Evolutionary conservation across 75 land plant species (phyloP).

Genomic region (Pinus albicaulis): DNA sequence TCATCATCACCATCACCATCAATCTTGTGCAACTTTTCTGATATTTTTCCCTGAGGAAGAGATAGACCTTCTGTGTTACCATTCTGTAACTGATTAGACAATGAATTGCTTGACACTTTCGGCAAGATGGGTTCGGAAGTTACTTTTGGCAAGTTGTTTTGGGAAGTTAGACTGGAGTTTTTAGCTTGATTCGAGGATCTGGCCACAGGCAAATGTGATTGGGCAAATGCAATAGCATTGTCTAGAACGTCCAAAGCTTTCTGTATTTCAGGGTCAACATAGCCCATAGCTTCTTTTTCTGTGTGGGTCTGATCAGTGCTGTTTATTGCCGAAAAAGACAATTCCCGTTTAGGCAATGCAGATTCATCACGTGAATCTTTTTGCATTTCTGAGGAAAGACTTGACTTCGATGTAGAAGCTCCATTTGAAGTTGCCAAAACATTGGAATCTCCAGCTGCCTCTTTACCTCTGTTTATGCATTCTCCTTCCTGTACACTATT

Average conservation of each 20-base stretch:
- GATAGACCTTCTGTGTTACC: background rate
- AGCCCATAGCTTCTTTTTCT: slow-evolving; percentile 7
- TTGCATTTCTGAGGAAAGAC: background rate
- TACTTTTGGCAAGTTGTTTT: background rate
- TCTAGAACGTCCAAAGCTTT: slow-evolving; percentile 63
- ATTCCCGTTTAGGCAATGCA: background rate
- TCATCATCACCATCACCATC: background rate
- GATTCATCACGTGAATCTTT: background rate
- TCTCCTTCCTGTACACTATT: background rate
- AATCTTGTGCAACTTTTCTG: background rate
- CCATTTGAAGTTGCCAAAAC: background rate
- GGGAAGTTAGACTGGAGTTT: background rate
- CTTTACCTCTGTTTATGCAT: background rate
- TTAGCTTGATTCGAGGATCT: background rate
- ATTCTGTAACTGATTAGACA: background rate
- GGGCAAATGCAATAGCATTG: slow-evolving; percentile 39
- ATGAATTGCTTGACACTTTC: background rate
- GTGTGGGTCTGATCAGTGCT: background rate
- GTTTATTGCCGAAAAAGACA: background rate
- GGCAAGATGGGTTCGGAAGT: background rate
- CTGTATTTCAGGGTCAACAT: slow-evolving; percentile 59
- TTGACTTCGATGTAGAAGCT: background rate
- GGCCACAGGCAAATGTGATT: background rate
- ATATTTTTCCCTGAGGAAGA: background rate
- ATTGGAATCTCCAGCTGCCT: background rate